phyloP scores from a whole-genome alignment of 106 monocot genomes.

The Dioscorea zingiberensis region DNA sequence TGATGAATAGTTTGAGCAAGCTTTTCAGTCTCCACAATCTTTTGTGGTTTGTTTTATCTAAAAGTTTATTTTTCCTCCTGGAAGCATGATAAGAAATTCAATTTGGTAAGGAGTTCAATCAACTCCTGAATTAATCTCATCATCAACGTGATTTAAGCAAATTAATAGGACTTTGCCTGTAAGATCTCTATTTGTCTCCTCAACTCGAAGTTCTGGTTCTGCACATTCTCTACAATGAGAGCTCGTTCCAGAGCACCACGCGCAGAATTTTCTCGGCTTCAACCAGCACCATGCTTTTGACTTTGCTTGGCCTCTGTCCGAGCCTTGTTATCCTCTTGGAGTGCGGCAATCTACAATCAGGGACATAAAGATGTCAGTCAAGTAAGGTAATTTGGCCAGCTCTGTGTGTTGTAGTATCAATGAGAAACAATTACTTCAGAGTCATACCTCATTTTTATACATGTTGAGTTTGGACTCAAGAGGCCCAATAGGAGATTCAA shows the following conservation, averaged over 20 bases:
- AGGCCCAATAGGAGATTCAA: constrained; percentile 31
- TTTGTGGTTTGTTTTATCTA: constrained; percentile 54
- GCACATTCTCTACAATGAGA: constrained; percentile 32
- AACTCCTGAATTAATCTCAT: too few species aligned
- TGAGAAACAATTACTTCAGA: too few species aligned
- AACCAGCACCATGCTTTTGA: constrained; percentile 32
- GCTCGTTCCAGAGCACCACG: constrained; percentile 26
- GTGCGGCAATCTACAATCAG: constrained; percentile 15
- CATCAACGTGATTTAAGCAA: too few species aligned
- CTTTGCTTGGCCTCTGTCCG: constrained; percentile 27
- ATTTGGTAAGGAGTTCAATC: too few species aligned
- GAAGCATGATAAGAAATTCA: background rate
- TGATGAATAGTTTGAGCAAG: constrained; percentile 40
- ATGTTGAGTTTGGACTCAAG: constrained; percentile 33
- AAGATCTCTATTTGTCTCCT: constrained; percentile 33
- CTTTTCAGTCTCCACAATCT: constrained; percentile 48
- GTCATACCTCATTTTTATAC: constrained; percentile 28
- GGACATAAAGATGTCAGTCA: background rate
- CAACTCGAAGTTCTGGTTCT: constrained; percentile 39
- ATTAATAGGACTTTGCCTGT: constrained; percentile 17
- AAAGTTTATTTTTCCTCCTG: constrained; percentile 69
- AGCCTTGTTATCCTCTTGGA: constrained; percentile 36
- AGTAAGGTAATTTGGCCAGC: background rate
- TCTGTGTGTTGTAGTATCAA: too few species aligned
- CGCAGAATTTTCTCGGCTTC: constrained; percentile 30